phyloP scores from a whole-genome alignment of 2,329 filamentous ascomycete species.

The Chaetoscypha palmicola region DNA sequence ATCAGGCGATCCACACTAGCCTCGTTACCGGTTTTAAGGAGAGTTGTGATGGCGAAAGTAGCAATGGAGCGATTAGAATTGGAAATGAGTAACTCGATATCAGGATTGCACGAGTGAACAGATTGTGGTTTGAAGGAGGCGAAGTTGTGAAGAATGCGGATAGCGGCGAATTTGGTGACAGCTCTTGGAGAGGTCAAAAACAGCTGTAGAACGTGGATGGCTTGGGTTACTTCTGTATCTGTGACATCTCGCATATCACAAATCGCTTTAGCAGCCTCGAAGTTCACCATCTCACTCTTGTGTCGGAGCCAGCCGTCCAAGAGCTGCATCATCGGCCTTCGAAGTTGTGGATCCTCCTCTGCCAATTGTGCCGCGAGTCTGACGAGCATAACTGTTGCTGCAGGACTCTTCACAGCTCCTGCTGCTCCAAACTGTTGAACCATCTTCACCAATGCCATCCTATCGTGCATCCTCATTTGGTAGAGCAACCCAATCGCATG shows the following conservation, averaged over 20 bases:
- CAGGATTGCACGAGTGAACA: conserved; percentile 89
- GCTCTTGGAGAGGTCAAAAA: conserved; percentile 94
- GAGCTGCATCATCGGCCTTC: conserved; percentile 95
- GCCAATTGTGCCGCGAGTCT: conserved; percentile 87
- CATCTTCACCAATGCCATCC: conserved; percentile 99
- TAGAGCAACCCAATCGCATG: conserved; percentile 96
- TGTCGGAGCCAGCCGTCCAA: conserved; percentile 94
- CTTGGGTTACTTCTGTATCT: conserved; percentile 83
- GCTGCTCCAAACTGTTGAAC: conserved; percentile 96
- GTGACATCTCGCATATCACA: conserved; percentile 91
- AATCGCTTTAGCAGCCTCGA: conserved; percentile 96
- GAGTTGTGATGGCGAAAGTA: conserved; percentile 95
- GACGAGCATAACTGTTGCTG: conserved; percentile 87
- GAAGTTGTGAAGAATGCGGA: conserved; percentile 92
- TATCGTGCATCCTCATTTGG: conserved; percentile 94
- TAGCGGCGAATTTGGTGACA: conserved; percentile 95
- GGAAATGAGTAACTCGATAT: conserved; percentile 93
- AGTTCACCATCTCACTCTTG: conserved; percentile 99
- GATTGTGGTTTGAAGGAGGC: conserved; percentile 93
- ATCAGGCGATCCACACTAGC: conserved; percentile 93
- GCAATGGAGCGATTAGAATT: conserved; percentile 97
- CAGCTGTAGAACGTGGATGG: conserved; percentile 89
- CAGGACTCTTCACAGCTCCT: conserved; percentile 90
- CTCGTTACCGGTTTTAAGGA: conserved; percentile 97
- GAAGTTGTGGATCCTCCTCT: conserved; percentile 80